These are phyloP conservation scores for Ceratonia siliqua DNA, from an alignment of 306 rosid species.

Conservation along the genomic window DNA sequence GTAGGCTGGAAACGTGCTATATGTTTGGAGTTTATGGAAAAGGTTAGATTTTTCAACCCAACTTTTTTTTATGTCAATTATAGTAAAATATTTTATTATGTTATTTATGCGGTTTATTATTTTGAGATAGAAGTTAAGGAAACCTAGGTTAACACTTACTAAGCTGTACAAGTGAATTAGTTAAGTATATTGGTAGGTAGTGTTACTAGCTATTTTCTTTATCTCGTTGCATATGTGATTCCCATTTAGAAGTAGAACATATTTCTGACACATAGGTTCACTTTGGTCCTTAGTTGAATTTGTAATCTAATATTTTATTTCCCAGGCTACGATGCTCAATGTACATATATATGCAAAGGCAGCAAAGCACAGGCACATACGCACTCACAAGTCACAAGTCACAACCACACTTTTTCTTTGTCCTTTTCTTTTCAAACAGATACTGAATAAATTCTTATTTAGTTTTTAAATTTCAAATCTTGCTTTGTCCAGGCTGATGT, in stretches of 20 bases:
- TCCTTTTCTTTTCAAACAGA: slow-evolving; percentile 18
- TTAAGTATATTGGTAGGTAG: neutral
- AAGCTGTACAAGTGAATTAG: neutral
- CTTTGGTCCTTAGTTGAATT: slow-evolving; percentile 24
- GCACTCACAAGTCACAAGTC: neutral
- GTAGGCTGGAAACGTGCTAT: slow-evolving; percentile 99
- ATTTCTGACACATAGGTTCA: slow-evolving; percentile 3
- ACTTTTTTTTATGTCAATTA: slow-evolving; percentile 22
- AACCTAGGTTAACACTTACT: neutral
- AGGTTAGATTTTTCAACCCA: slow-evolving; percentile 57
- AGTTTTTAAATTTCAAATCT: slow-evolving; percentile 22
- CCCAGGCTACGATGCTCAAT: slow-evolving; percentile 18
- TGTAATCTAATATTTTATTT: slow-evolving; percentile 19
- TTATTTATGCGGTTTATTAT: slow-evolving; percentile 9
- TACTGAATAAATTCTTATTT: slow-evolving; percentile 9
- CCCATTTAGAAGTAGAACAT: slow-evolving; percentile 11
- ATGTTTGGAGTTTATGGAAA: slow-evolving; percentile 97
- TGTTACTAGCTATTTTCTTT: neutral
- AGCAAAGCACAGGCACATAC: slow-evolving; percentile 15
- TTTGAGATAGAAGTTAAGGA: slow-evolving; percentile 18
- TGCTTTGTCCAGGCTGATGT: slow-evolving; percentile 82
- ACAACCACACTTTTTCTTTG: slow-evolving; percentile 4
- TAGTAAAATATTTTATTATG: neutral
- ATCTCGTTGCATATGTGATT: slow-evolving; percentile 15
- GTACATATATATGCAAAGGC: slow-evolving; percentile 28